Base-by-base conservation (phyloP, 2,329 filamentous ascomycete species). In the Fonsecaea nubica region DNA sequence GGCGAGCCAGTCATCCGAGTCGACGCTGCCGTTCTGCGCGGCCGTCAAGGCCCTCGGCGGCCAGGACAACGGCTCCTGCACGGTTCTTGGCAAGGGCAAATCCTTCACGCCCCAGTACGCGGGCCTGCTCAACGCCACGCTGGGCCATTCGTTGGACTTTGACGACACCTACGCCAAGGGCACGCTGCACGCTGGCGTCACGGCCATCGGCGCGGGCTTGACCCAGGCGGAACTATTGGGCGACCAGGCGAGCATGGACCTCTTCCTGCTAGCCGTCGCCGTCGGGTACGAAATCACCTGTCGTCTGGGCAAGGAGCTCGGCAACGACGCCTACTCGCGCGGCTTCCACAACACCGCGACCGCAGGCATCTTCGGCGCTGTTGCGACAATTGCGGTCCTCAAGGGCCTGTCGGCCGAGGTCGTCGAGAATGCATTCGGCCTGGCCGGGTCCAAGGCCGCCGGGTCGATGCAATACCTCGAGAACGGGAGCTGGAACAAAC, bases 111-210 rank as follows among this genome's bases (percentile, higher is more conserved):
- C 76, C 1, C 79, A 80, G 25, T 79, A 78, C 56, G 80, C 80
- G 1, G 78, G 75, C 0, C 72, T 82, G 10, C 68, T 82, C 25
- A 82, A 82, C 62, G 80, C 78, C 4, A 75, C 79, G 0, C 76
- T 81, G 40, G 77, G 77, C 8, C 81, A 82, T 71, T 78, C 77
- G 3, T 74, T 81, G 58, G 80, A 82, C 68, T 82, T 81, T 69
- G 80, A 82, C 70, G 80, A 83, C 69, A 82, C 80, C 2, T 78
- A 80, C 64, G 79, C 79, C 2, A 69, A 74, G 2, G 79, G 78
- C 1, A 78, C 79, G 15, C 71, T 82, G 15, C 80, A 82, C 67
- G 76, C 79, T 0, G 80, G 80, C 33, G 76, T 79, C 0, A 79
- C 79, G 0, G 74, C 79, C 15, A 78, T 73, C 45, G 64, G 65